These are phyloP conservation scores for Leccinum truebloodii DNA, from an alignment of 768 basidiomycete species.

Conservation along the genomic window DNA sequence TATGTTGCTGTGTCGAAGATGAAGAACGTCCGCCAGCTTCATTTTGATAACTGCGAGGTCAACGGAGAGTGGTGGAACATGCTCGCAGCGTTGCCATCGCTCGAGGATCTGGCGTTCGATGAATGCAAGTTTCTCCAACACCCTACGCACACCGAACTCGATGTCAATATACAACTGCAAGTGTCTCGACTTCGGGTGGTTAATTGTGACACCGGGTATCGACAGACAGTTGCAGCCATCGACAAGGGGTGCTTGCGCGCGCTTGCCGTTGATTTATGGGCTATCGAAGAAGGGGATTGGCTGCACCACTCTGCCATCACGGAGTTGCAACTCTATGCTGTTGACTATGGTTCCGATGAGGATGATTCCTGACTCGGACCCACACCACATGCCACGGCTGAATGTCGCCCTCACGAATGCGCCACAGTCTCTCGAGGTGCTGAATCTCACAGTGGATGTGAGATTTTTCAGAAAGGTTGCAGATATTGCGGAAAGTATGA, in stretches of 20 bases:
- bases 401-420: background rate
- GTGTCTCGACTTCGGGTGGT: background rate
- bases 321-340: background rate
- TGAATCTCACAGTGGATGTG: background rate
- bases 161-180: background rate
- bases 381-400: background rate
- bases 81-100: too few species aligned
- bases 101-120: too few species aligned
- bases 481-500: background rate
- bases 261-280: background rate
- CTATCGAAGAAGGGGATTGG: background rate
- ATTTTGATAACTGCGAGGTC: too few species aligned
- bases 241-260: background rate
- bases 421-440: background rate
- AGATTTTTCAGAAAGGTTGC: background rate
- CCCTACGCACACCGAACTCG: background rate
- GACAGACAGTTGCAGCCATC: background rate
- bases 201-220: background rate
- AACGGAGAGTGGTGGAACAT: too few species aligned
- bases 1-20: too few species aligned
- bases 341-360: too few species aligned
- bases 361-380: background rate
- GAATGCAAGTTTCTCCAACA: too few species aligned
- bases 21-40: too few species aligned
- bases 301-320: background rate